Evolutionary conservation across 352 stramenopile species (phyloP).

Genomic region (Pythium diclinum): DNA sequence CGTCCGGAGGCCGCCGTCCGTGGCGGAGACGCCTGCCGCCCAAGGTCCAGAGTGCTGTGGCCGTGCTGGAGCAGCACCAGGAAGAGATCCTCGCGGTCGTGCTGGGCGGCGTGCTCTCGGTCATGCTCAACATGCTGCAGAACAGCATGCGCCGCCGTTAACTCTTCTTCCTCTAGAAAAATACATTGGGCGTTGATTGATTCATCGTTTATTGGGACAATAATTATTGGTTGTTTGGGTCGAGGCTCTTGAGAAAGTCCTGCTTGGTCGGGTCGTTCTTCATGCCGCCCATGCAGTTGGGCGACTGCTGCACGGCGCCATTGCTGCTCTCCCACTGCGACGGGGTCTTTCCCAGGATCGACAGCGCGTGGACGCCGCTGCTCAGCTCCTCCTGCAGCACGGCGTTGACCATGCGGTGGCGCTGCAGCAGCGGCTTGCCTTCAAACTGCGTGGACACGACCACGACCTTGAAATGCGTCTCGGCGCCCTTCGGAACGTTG

Average conservation of each 20-base stretch:
- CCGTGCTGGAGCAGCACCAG: conserved; percentile 57
- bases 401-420: conserved; percentile 91
- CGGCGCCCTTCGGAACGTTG: conserved; percentile 91
- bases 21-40: conserved; percentile 46
- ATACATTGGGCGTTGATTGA: not conserved
- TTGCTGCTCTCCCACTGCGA: conserved; percentile 81
- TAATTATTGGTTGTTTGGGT: conserved; percentile 12
- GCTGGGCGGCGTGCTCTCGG: conserved; percentile 63
- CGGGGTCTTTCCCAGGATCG: conserved; percentile 93
- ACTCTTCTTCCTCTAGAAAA: conserved; percentile 15
- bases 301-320: conserved; percentile 52
- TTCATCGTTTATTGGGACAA: not conserved
- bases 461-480: conserved; percentile 97
- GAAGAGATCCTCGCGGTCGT: conserved; percentile 73
- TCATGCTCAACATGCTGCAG: conserved; percentile 73
- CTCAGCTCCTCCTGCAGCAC: conserved; percentile 85
- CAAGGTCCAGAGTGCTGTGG: conserved; percentile 39
- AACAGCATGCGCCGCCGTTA: conserved; percentile 42
- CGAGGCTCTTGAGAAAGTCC: conserved; percentile 43
- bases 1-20: conserved; percentile 26
- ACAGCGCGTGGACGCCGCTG: conserved; percentile 91
- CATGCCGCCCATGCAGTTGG: conserved; percentile 75
- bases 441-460: conserved; percentile 91
- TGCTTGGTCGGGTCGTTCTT: conserved; percentile 62
- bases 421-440: conserved; percentile 78